phyloP scores from a whole-genome alignment of 495 filamentous ascomycete genomes.

The Lepraria neglecta region DNA sequence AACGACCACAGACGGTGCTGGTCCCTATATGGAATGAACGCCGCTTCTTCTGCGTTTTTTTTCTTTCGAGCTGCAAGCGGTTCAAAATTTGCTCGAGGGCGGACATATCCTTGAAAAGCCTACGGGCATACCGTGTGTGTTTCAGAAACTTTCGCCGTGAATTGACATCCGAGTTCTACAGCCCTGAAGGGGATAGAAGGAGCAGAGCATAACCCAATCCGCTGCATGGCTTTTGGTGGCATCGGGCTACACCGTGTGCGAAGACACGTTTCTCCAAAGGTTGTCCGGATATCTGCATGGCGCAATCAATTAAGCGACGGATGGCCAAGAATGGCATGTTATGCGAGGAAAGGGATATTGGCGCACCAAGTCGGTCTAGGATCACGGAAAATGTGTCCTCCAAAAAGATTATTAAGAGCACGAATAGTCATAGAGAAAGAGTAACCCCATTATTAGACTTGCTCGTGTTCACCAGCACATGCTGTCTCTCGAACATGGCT shows the following conservation, averaged over 20 bases:
- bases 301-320: conserved; percentile 1
- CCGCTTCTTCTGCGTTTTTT: too few species aligned
- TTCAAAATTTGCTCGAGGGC: neutral
- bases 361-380: neutral
- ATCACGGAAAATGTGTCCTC: neutral
- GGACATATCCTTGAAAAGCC: neutral
- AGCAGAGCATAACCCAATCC: neutral
- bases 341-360: neutral
- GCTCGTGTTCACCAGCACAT: neutral
- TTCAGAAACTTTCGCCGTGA: neutral
- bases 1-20: too few species aligned
- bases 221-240: too few species aligned
- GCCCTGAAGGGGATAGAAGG: neutral
- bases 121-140: neutral
- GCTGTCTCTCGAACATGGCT: neutral
- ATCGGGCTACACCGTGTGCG: conserved; percentile 6
- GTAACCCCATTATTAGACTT: conserved; percentile 2
- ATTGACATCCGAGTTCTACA: neutral
- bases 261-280: neutral
- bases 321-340: neutral
- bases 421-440: neutral
- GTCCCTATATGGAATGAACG: too few species aligned
- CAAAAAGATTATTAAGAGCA: too few species aligned
- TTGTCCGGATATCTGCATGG: neutral
- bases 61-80: neutral